Evolutionary conservation across 331 rosid genomes (phyloP).

Genomic region (Telfairia occidentalis): DNA sequence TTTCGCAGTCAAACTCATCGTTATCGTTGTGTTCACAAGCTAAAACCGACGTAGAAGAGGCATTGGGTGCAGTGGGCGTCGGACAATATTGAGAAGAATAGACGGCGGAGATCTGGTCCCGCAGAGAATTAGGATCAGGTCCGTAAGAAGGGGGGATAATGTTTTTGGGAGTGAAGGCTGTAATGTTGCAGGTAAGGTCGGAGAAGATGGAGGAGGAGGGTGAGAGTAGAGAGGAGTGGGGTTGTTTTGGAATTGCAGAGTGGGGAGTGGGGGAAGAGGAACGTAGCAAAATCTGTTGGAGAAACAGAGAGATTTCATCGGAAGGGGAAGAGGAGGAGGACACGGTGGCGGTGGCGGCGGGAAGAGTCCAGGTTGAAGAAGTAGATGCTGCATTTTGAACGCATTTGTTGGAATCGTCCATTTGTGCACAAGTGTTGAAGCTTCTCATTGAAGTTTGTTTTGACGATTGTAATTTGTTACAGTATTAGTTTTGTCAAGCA

Average conservation of each 20-base stretch:
- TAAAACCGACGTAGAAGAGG: conserved; percentile 35
- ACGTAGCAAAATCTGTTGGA: conserved; percentile 70
- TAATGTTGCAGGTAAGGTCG: conserved; percentile 14
- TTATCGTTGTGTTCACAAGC: conserved; percentile 43
- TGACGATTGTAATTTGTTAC: background rate
- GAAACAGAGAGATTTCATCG: conserved; percentile 82
- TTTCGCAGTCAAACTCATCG: conserved; percentile 84
- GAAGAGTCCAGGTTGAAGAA: conserved; percentile 3
- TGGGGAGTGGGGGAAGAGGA: conserved; percentile 25
- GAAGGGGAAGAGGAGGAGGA: conserved; percentile 25
- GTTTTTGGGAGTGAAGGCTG: conserved; percentile 17
- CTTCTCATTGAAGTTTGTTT: background rate
- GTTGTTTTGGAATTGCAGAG: too few relatives aligned
- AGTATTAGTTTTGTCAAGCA: background rate
- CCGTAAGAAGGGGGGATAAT: conserved; percentile 16
- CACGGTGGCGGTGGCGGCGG: conserved; percentile 1
- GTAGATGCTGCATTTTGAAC: background rate
- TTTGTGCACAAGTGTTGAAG: too few relatives aligned
- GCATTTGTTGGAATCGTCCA: background rate
- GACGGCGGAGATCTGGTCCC: conserved; percentile 36
- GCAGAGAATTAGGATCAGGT: conserved; percentile 8
- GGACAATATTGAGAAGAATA: conserved; percentile 21
- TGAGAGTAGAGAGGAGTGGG: background rate
- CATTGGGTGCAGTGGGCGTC: conserved; percentile 20
- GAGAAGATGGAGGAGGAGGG: conserved; percentile 20